Base-by-base conservation (phyloP, 2,329 filamentous ascomycete genomes). In the Emmonsiellopsis sp. region DNA sequence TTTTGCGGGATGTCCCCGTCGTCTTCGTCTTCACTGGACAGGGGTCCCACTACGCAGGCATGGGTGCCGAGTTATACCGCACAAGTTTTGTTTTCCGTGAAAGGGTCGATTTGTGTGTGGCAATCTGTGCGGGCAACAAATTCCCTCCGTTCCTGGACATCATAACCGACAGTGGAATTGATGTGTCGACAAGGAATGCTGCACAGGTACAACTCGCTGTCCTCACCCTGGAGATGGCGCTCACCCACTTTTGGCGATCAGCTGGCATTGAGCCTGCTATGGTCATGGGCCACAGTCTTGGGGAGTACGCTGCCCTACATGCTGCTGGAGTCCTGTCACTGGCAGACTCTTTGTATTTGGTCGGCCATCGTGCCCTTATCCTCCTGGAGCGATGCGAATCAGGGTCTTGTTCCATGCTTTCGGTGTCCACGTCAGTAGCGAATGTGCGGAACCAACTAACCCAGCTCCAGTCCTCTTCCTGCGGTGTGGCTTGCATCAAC, bases 401-500 rank as follows among this genome's bases (percentile, higher is more conserved):
- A 9, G 79, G 82, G 55, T 86, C 81, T 1, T 86, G 89, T 61
- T 77, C 77, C 34, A 85, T 86, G 83, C 66, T 86, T 31, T 79
- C 80, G 10, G 78, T 85, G 0, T 65, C 67, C 13, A 70, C 64
- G 1, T 63, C 69, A 0, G 67, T 2, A 65, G 43, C 11, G 5
- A 15, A n/a, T 15, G 20, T 45, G 11, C n/a, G 3, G 20, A 7
- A 15, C 11, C 43, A 16, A 10, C 20, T 45, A 15, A 16, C 43
- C 20, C 10, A 7, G 43, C 43, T 16, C 11, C 11, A 26, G 4
- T 4, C 10, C 5, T 10, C n/a, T 16, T 15, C n/a, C 43, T 3
- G 43, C 20, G 43, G 20, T 16, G 70, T 83, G 55, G 85, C 88
- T n/a, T 93, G 89, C 72, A 79, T 89, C 66, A 94, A 94, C 61